Base-by-base conservation (phyloP, 2,329 filamentous ascomycete species). In the Trichothecium roseum region DNA sequence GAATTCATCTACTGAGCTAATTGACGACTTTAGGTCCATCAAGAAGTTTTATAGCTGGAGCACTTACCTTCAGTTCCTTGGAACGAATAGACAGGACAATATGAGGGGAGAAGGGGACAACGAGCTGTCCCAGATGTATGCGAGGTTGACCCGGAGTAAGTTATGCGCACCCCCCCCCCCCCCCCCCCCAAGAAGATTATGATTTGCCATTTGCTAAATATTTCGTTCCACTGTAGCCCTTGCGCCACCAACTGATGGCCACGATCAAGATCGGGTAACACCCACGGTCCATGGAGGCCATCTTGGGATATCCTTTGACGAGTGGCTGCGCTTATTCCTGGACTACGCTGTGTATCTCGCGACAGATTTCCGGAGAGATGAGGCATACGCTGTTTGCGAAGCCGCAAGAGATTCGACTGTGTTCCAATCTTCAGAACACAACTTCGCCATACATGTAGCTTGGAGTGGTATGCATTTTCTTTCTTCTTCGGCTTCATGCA, bases 281-380 rank as follows among this genome's bases (percentile, higher is more conserved):
- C 46, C 32, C 52, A 51, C 18, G 53, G 58, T 51, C 4, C 20
- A 24, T 24, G 60, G 61, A 18, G 64, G 53, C 40, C 88, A 86
- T 51, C 80, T 85, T 45, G 83, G 82, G 7, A 84, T 96, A 32
- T 65, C 78, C 0, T 94, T 96, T 51, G 68, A 79, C 39, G 72
- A 78, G 32, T 98, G 91, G 91, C 71, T 95, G 3, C 84, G 93
- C 45, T 69, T 94, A 1, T 94, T 98, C 52, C 71, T 93, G 26
- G 84, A 91, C 49, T 93, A 93, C 52, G 83, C 87, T 3, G 68
- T 95, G 32, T 68, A 80, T 5, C 70, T 91, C 22, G 83, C 87
- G 7, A 72, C 76, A 29, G 63, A 69, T 15, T 78, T 78, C 24
- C 74, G 81, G 32, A 65, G 72, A 12, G 69, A 79, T 29, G 79